Evolutionary conservation across 2,329 filamentous ascomycete genomes (phyloP).

Genomic region (Uncinocarpus reesii): DNA sequence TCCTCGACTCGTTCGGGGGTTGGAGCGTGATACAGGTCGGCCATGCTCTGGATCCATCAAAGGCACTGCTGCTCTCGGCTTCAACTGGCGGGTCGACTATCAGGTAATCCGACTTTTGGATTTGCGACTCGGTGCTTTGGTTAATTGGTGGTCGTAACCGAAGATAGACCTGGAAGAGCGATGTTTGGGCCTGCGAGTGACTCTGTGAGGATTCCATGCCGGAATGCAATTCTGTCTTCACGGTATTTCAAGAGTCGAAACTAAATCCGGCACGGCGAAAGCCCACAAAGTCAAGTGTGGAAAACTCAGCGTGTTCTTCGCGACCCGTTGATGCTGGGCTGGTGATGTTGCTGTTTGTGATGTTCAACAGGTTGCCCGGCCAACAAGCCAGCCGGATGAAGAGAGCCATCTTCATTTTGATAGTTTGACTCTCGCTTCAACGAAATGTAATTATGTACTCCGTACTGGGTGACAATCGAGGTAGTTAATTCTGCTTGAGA

Average conservation of each 20-base stretch:
- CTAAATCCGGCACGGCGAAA: too few species aligned
- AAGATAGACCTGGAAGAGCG: conserved; percentile 84
- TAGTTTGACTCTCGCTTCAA: background rate
- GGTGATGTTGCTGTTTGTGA: too few species aligned
- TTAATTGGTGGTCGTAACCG: conserved; percentile 61
- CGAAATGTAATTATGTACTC: background rate
- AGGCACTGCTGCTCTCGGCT: conserved; percentile 24
- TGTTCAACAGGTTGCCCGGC: too few species aligned
- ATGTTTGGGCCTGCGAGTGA: conserved; percentile 28
- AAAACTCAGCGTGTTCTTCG: too few species aligned
- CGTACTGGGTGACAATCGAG: too few species aligned
- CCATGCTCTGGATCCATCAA: conserved; percentile 27
- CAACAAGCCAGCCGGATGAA: too few species aligned
- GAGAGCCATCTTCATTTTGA: too few species aligned
- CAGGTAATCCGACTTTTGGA: conserved; percentile 41
- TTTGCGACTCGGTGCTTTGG: conserved; percentile 22
- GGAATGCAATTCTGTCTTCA: background rate
- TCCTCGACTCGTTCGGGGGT: conserved; percentile 70
- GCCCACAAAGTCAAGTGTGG: too few species aligned
- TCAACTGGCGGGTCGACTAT: conserved; percentile 54
- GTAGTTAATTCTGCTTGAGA: too few species aligned
- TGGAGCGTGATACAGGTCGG: conserved; percentile 66
- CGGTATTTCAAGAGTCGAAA: background rate
- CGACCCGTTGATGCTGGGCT: too few species aligned
- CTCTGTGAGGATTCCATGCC: conserved; percentile 37